Percentiles rank a stretch among this genome's conserved stretches.
Evolutionary conservation across 2,329 filamentous ascomycete genomes (phyloP).

Genomic region (Colletotrichum eleusines): DNA sequence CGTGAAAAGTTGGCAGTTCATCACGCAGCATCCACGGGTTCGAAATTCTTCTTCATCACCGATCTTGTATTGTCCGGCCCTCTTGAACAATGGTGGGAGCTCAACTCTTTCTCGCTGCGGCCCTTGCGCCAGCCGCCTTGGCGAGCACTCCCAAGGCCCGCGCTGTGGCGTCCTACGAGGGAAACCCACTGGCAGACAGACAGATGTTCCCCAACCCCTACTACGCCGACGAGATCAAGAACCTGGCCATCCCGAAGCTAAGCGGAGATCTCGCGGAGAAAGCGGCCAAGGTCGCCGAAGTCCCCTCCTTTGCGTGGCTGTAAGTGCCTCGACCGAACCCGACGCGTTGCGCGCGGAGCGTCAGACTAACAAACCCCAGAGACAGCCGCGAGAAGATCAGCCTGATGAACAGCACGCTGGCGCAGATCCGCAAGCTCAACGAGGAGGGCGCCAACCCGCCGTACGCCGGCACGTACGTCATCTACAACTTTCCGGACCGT

Average conservation of each 20-base stretch:
- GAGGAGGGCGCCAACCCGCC: slow-evolving; percentile 43
- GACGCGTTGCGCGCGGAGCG: background rate
- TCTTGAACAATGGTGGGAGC: slow-evolving; percentile 13
- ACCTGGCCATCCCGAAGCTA: slow-evolving; percentile 65
- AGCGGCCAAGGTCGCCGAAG: slow-evolving; percentile 47
- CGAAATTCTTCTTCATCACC: slow-evolving; percentile 2
- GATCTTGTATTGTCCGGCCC: background rate
- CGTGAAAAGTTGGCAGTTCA: background rate
- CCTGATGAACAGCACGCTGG: slow-evolving; percentile 48
- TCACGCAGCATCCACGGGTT: background rate
- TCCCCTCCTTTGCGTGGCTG: slow-evolving; percentile 50
- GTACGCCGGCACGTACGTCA: slow-evolving; percentile 49
- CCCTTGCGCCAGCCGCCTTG: slow-evolving; percentile 32
- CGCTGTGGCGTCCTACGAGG: slow-evolving; percentile 46
- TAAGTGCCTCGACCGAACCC: slow-evolving; percentile 34
- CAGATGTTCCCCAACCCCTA: slow-evolving; percentile 54
- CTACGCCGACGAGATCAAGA: slow-evolving; percentile 54
- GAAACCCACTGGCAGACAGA: slow-evolving; percentile 52
- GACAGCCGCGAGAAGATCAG: slow-evolving; percentile 51
- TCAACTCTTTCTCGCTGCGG: slow-evolving; percentile 34
- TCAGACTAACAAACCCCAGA: slow-evolving; percentile 37
- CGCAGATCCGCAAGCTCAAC: slow-evolving; percentile 45
- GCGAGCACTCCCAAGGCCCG: slow-evolving; percentile 34
- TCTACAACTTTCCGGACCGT: slow-evolving; percentile 55
- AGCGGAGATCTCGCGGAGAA: slow-evolving; percentile 58